Conservation (phyloP, 352 stramenopile genomes). For the Phytopythium kandeliae region DNA sequence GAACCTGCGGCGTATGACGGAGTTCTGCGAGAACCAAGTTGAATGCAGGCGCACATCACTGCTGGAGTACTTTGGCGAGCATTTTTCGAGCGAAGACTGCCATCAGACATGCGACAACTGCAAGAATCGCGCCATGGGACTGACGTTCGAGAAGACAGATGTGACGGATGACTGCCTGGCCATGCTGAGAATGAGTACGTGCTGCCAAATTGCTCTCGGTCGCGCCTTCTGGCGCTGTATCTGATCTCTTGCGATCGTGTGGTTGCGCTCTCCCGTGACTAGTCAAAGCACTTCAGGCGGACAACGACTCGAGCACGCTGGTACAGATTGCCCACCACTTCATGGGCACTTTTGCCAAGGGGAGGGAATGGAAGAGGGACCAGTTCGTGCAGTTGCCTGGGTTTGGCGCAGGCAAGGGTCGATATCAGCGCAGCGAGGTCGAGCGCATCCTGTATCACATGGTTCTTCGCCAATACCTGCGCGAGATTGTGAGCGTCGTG, state of each 20-base stretch:
- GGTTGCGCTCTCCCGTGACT: neutral
- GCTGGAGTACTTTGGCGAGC: conserved; percentile 87
- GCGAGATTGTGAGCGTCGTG: conserved; percentile 64
- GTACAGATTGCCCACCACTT: conserved; percentile 75
- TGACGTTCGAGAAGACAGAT: conserved; percentile 67
- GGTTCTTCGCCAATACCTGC: conserved; percentile 79
- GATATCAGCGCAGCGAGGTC: conserved; percentile 71
- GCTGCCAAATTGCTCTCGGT: neutral
- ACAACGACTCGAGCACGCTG: conserved; percentile 56
- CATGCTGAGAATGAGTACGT: conserved; percentile 58
- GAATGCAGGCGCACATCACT: conserved; percentile 79
- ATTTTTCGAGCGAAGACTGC: conserved; percentile 73
- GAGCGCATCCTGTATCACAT: conserved; percentile 87
- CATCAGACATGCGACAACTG: conserved; percentile 83
- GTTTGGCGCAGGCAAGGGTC: conserved; percentile 65
- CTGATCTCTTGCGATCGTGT: neutral
- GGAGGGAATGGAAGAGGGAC: conserved; percentile 64
- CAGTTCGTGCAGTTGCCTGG: conserved; percentile 49
- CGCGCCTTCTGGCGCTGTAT: neutral
- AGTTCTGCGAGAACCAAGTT: conserved; percentile 88
- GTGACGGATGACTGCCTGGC: conserved; percentile 68
- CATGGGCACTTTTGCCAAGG: conserved; percentile 58
- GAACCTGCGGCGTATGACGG: conserved; percentile 76
- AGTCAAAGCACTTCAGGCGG: conserved; percentile 60
- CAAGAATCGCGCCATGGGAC: conserved; percentile 67